These are phyloP conservation scores for Emergomyces orientalis DNA, from an alignment of 2,329 filamentous ascomycete species.

Conservation along the genomic window DNA sequence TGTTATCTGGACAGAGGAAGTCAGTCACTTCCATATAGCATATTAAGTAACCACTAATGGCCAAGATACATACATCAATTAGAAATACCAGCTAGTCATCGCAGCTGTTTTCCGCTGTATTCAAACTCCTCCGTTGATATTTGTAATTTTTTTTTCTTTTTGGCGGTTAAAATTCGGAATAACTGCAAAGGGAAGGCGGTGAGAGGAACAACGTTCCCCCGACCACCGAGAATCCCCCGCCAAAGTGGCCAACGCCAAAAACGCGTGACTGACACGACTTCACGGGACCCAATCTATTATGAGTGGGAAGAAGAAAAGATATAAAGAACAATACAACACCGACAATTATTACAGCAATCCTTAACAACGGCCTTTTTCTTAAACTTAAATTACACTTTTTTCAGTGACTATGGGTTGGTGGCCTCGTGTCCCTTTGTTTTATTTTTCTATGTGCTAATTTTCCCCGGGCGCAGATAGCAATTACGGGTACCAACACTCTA, in stretches of 20 bases:
- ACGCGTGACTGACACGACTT: constrained; percentile 18
- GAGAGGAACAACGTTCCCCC: constrained; percentile 18
- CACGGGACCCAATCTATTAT: background rate
- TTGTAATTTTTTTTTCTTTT: background rate
- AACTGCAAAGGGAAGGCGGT: constrained; percentile 23
- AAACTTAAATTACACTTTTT: background rate
- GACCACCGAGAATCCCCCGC: background rate
- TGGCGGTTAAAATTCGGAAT: background rate
- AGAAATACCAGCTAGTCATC: background rate
- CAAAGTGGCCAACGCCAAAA: constrained; percentile 11
- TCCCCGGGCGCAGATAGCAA: constrained; percentile 24
- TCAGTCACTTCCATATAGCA: background rate
- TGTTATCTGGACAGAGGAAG: background rate
- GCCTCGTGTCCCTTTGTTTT: background rate
- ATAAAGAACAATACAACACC: too few relatives aligned
- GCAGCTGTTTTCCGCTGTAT: background rate
- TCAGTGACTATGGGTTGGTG: background rate
- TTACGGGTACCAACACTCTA: constrained; percentile 40
- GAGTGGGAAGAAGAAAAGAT: background rate
- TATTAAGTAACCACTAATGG: background rate
- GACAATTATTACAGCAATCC: background rate
- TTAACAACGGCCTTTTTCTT: background rate
- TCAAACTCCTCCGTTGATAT: background rate
- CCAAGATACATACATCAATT: background rate
- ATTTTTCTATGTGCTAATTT: background rate